These are phyloP conservation scores for Cercospora nicotianae DNA, from an alignment of 2,329 filamentous ascomycete genomes.

Conservation along the genomic window DNA sequence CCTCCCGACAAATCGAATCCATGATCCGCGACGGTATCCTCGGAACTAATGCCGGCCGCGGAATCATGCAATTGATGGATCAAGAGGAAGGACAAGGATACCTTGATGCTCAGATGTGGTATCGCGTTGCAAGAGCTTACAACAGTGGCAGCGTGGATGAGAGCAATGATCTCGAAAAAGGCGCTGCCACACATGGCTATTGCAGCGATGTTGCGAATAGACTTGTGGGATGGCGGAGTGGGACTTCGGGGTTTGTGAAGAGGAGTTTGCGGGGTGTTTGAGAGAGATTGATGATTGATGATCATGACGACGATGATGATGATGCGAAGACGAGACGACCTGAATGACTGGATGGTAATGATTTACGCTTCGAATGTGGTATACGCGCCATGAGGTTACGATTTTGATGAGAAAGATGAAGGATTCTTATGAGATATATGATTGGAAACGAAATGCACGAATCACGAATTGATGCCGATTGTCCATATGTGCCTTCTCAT, in stretches of 20 bases:
- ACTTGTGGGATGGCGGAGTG: not conserved
- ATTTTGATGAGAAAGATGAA: not conserved
- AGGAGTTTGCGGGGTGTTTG: not conserved
- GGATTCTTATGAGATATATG: not conserved
- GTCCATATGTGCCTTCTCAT: not conserved
- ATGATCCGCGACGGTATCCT: slow-evolving; percentile 48
- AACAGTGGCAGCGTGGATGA: not conserved
- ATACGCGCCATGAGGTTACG: not conserved
- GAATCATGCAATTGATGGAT: slow-evolving; percentile 44
- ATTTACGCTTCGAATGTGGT: not conserved
- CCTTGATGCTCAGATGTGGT: slow-evolving; percentile 9
- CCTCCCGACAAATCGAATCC: slow-evolving; percentile 38
- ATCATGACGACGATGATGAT: not conserved
- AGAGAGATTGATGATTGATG: not conserved
- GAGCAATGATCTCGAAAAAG: not conserved
- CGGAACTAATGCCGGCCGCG: slow-evolving; percentile 47
- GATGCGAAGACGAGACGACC: not conserved
- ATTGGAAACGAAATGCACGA: not conserved
- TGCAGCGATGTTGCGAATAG: not conserved
- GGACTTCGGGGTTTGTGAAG: not conserved
- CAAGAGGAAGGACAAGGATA: slow-evolving; percentile 9
- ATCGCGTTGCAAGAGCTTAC: slow-evolving; percentile 4
- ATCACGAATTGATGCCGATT: not conserved
- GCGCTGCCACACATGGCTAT: not conserved
- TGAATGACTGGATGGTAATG: not conserved